A percentile compares a stretch with the other conserved stretches of the same genome.
phyloP scores from a whole-genome alignment of 352 stramenopile genomes.

The Phytophthora sansomeana region DNA sequence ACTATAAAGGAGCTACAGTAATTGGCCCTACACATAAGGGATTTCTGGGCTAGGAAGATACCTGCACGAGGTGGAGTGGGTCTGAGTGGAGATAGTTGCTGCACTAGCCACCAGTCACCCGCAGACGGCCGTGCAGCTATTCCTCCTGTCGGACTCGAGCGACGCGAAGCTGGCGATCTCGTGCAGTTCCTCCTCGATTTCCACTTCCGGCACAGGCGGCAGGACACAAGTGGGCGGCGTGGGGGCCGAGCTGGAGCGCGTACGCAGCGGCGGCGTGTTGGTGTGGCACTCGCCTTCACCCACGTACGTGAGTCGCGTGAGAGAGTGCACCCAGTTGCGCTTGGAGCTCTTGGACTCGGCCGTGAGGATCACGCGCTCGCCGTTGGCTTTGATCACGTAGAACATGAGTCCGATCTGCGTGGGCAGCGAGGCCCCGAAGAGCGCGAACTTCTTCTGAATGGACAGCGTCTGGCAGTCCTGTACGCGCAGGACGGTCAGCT shows the following conservation, averaged over 20 bases:
- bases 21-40: too few relatives aligned
- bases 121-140: constrained; percentile 36
- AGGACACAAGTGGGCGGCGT: constrained; percentile 13
- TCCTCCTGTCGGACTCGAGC: constrained; percentile 28
- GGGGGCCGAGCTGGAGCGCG: constrained; percentile 30
- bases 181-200: constrained; percentile 33
- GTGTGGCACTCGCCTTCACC: constrained; percentile 42
- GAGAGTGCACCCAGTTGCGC: constrained; percentile 65
- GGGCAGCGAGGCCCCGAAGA: constrained; percentile 65
- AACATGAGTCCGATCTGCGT: constrained; percentile 64
- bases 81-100: not conserved
- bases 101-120: constrained; percentile 17
- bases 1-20: too few relatives aligned
- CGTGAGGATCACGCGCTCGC: constrained; percentile 65
- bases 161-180: constrained; percentile 11
- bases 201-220: constrained; percentile 31
- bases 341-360: constrained; percentile 55
- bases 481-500: constrained; percentile 63
- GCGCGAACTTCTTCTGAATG: constrained; percentile 66
- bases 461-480: constrained; percentile 67
- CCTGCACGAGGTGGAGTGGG: constrained; percentile 16
- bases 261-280: constrained; percentile 23
- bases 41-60: constrained; percentile 6
- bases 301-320: constrained; percentile 59
- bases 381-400: constrained; percentile 73